Conservation (phyloP, 805 yeast genomes). For the Metschnikowia cerradonensis region DNA sequence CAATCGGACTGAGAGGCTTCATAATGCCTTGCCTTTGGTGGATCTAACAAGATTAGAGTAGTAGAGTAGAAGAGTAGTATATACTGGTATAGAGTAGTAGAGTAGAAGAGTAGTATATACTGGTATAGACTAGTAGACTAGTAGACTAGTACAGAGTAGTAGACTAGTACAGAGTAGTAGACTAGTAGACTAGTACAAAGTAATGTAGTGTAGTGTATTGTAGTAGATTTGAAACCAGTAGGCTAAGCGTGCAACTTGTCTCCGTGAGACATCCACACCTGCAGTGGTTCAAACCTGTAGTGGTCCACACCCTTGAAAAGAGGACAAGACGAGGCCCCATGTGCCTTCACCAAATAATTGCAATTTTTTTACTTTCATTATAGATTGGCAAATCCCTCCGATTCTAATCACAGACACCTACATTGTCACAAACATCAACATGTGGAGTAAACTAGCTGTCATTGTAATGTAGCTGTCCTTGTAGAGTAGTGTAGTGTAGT, state of each 20-base stretch:
- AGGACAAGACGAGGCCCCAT: conserved; percentile 74
- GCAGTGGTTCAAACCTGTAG: conserved; percentile 46
- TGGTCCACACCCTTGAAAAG: conserved; percentile 78
- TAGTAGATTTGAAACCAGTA: conserved; percentile 58
- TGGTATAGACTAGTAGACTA: too few species aligned
- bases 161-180: too few species aligned
- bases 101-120: too few species aligned
- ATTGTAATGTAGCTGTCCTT: neutral
- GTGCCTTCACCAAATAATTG: conserved; percentile 16
- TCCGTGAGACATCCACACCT: conserved; percentile 99
- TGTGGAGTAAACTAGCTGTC: neutral
- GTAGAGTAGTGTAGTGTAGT: too few species aligned
- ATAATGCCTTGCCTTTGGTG: too few species aligned
- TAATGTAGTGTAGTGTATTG: too few species aligned
- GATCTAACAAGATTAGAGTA: too few species aligned
- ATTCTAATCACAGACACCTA: neutral
- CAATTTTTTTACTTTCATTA: neutral
- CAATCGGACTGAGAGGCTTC: too few species aligned
- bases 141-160: too few species aligned
- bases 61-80: too few species aligned
- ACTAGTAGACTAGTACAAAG: too few species aligned
- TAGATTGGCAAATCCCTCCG: neutral
- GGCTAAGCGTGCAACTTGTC: conserved; percentile 93
- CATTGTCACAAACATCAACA: neutral
- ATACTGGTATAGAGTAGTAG: too few species aligned